Evolutionary conservation across 108 stramenopile species (phyloP), one percentile per base, ranked within the genome.

Genomic region (Cyclotella kingstonii): DNA sequence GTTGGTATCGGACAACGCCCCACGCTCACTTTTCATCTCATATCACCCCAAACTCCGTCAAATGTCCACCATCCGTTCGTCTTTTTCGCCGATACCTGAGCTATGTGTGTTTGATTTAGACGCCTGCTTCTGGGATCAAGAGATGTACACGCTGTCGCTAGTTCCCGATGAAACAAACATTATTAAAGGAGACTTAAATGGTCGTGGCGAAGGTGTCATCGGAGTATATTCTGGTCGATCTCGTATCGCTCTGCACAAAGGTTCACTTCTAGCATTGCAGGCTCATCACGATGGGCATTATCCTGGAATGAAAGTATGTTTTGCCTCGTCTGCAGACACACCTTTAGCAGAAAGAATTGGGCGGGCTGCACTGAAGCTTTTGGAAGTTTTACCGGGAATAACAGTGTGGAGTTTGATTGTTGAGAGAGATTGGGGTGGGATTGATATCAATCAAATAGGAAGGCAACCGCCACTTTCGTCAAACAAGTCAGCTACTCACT

Each of bases 111-210:
- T 87, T 51, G 90, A 92, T 64, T 50, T 95, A 34, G 94, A 95
- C 77, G 87, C 87, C 4, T 95, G 94, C 59, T 78, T 95, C 43
- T 95, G 94, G 94, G 83, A 85, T 68, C 82, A 90, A 64, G 94
- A 95, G 75, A 95, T 95, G 94, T 95, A 83, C 62, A 78, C 79
- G 45, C 74, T 95, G 53, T 46, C 74, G 1, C 56, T 63, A 5
- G 60, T 92, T 9, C 90, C 90, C 0, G 38, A 46, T n/a, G 49
- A 46, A 6, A 54, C 70, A 28, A 61, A 79, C 21, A 70, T 78
- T 7, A 83, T 86, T 22, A 72, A 30, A 53, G 91, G 91, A 4
- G 81, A 83, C 42, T 77, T 95, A 70, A 75, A 80, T 59, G 89
- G 82, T 0, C 54, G 82, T 19, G 88, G 90, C 5, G 76, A 90